Evolutionary conservation across 2,329 filamentous ascomycete species (phyloP), one percentile per base, ranked within the genome.

Genomic region (Pyrenochaeta sp.): DNA sequence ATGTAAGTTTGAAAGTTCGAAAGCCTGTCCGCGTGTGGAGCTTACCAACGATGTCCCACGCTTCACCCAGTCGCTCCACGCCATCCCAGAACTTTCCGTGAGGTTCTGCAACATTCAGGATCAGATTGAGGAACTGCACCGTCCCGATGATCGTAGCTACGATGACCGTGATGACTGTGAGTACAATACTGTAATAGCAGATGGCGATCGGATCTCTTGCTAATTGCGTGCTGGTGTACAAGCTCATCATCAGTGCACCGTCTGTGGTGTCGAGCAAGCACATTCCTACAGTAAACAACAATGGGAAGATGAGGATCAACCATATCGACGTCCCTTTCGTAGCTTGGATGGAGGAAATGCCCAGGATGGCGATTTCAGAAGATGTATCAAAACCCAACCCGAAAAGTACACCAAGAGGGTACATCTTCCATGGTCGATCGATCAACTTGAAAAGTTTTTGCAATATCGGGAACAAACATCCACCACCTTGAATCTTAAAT

Each of bases 341-440:
- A 0, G 90, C 93, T 67, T 97, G 90, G 1, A 99, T 87, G 27
- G 90, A 92, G 0, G 91, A 90, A 59, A 98, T 96, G 0, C 94
- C 95, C 0, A 99, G 78, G 7, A 99, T 83, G 0, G 95, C 94
- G 67, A 98, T 91, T 74, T 99, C 94, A 7, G 91, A 96, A 35
- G 90, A 96, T 0, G 95, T 98, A 72, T 98, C 95, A 72, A 99
- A 98, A 0, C 94, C 95, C 0, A 98, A 81, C 0, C 94, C 95
- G 51, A 82, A 98, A 4, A 98, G 79, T 0, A 98, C 83, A 0
- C 94, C 94, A 0, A 97, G 79, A 0, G 92, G 92, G 63, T 96
- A 95, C 92, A 97, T 97, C 75, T 98, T 98, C 94, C 94, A 98
- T 0, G 91, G 90, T 4, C 79, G 76, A 63, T 88, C 82, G 64